A percentile compares a stretch with the other conserved stretches of the same genome.
These are phyloP conservation scores for Kodamaea restingae DNA, from an alignment of 805 yeast genomes.

Conservation along the genomic window DNA sequence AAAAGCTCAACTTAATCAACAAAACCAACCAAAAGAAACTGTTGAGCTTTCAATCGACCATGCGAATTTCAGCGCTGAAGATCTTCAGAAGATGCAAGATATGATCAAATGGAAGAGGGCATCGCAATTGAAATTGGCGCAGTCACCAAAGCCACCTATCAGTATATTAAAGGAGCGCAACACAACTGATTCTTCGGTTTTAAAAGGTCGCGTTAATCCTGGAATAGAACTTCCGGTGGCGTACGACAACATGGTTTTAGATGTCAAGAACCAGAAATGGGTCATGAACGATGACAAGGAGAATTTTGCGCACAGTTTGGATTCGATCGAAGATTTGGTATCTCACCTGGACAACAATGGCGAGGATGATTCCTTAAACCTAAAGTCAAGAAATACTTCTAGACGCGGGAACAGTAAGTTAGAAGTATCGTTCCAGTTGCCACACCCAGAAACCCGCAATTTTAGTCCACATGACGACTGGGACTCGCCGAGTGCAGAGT, in stretches of 20 bases:
- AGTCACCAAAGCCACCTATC: constrained; percentile 10
- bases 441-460: constrained; percentile 17
- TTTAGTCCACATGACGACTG: constrained; percentile 1
- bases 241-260: constrained; percentile 29
- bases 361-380: constrained; percentile 2
- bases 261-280: constrained; percentile 20
- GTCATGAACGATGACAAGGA: constrained; percentile 20
- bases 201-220: constrained; percentile 34
- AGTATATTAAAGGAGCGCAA: constrained; percentile 10
- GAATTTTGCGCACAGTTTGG: constrained; percentile 27
- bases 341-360: constrained; percentile 11
- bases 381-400: constrained; percentile 4
- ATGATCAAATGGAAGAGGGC: constrained; percentile 36
- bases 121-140: constrained; percentile 30
- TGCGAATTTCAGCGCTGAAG: constrained; percentile 18
- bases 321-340: constrained; percentile 37
- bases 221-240: constrained; percentile 28
- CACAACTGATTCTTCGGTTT: constrained; percentile 9
- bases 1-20: constrained; percentile 10
- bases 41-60: constrained; percentile 19
- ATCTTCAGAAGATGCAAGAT: constrained; percentile 15
- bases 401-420: constrained; percentile 16
- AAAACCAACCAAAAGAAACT: constrained; percentile 9
- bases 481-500: constrained; percentile 10
- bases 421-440: constrained; percentile 42